A percentile compares a stretch with the other conserved stretches of the same genome.
These are phyloP conservation scores for Neurospora cerealis DNA, from an alignment of 495 filamentous ascomycete genomes.

Conservation along the genomic window DNA sequence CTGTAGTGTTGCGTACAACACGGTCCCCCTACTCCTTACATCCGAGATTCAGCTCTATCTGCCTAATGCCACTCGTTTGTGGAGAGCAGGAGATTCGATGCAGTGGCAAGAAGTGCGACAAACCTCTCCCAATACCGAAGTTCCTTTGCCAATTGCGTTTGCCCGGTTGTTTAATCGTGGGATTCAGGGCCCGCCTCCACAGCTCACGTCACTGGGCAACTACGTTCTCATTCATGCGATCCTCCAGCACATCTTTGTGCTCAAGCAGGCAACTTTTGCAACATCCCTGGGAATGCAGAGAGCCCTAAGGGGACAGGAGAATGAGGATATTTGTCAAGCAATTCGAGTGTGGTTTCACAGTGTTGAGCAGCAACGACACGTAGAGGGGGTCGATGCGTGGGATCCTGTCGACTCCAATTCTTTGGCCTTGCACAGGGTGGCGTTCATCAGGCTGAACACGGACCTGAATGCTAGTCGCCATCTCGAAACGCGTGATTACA, in stretches of 20 bases:
- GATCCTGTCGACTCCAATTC: constrained; percentile 60
- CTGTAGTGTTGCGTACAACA: constrained; percentile 49
- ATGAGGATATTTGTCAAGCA: constrained; percentile 47
- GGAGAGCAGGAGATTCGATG: constrained; percentile 41
- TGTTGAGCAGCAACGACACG: constrained; percentile 46
- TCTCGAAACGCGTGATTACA: constrained; percentile 52
- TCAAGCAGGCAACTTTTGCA: constrained; percentile 48
- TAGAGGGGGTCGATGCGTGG: constrained; percentile 27
- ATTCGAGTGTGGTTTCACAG: constrained; percentile 52
- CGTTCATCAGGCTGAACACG: constrained; percentile 59
- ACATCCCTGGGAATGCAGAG: constrained; percentile 35
- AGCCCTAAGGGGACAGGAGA: constrained; percentile 42
- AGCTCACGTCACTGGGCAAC: constrained; percentile 52
- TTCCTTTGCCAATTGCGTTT: constrained; percentile 41
- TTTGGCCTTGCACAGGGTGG: constrained; percentile 52
- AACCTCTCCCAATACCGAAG: constrained; percentile 31
- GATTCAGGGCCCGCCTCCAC: constrained; percentile 37
- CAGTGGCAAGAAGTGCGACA: constrained; percentile 41
- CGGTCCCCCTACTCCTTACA: constrained; percentile 46
- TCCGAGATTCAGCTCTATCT: constrained; percentile 53
- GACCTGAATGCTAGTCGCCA: constrained; percentile 52
- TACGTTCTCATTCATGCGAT: constrained; percentile 60
- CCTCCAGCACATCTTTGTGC: constrained; percentile 58
- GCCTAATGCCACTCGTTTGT: constrained; percentile 44
- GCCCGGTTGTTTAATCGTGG: constrained; percentile 35